Evolutionary conservation across 169 alveolate species (phyloP).

Genomic region (Cryptosporidium ryanae): DNA sequence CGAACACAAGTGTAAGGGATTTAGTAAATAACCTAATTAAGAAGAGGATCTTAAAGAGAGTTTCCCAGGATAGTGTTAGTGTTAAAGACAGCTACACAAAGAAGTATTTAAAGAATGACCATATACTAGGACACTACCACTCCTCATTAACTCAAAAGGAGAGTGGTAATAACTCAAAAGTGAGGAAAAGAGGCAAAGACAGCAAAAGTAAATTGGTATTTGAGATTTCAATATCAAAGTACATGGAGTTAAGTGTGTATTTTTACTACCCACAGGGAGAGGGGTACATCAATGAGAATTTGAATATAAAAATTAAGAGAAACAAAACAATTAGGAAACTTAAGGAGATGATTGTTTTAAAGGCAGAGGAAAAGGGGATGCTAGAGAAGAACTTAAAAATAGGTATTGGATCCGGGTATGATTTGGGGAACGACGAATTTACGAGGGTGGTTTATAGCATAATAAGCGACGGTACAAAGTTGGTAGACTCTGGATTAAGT

Average conservation of each 20-base stretch:
- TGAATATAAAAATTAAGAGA: not conserved
- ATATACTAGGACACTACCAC: conserved; percentile 12
- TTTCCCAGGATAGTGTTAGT: not conserved
- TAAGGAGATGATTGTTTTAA: not conserved
- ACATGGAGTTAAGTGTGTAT: not conserved
- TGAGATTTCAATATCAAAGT: conserved; percentile 6
- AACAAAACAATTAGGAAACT: not conserved
- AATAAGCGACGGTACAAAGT: not conserved
- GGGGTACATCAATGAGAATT: conserved; percentile 3
- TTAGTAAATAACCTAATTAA: conserved; percentile 7
- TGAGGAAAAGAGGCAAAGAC: not conserved
- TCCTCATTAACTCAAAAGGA: not conserved
- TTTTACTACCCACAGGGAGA: conserved; percentile 52
- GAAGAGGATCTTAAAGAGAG: not conserved
- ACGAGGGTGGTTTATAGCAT: conserved; percentile 38
- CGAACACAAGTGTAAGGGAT: conserved; percentile 21
- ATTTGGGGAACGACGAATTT: conserved; percentile 40
- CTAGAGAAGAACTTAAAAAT: not conserved
- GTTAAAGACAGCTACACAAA: conserved; percentile 7
- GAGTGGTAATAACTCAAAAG: not conserved
- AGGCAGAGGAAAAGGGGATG: not conserved
- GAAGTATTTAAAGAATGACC: conserved; percentile 6
- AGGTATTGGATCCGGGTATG: conserved; percentile 42
- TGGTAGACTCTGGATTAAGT: conserved; percentile 18
- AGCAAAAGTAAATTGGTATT: conserved; percentile 12